These are phyloP conservation scores for Auriscalpium orientale DNA, from an alignment of 768 basidiomycete genomes.

Conservation along the genomic window DNA sequence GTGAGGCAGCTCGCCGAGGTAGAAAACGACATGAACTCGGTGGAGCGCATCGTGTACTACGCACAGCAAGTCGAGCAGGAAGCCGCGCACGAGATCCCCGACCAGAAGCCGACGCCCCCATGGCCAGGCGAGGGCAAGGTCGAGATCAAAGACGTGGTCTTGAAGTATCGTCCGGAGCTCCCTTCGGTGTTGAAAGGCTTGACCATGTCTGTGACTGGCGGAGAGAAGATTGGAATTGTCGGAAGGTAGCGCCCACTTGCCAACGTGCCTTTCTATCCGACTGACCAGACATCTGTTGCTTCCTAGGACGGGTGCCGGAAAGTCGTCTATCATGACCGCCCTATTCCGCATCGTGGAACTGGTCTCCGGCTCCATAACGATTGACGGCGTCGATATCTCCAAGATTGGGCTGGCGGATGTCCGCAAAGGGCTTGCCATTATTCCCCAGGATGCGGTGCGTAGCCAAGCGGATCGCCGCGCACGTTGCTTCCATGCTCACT, in stretches of 20 bases:
- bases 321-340: conserved; percentile 85
- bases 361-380: conserved; percentile 59
- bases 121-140: conserved; percentile 78
- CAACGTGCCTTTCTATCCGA: neutral
- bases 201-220: conserved; percentile 57
- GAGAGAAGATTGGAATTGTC: conserved; percentile 91
- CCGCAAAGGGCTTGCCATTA: conserved; percentile 62
- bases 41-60: conserved; percentile 80
- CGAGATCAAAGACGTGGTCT: conserved; percentile 65
- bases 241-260: conserved; percentile 37
- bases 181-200: conserved; percentile 80
- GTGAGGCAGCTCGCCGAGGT: conserved; percentile 76
- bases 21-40: conserved; percentile 89
- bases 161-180: conserved; percentile 84
- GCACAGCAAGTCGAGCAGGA: conserved; percentile 77
- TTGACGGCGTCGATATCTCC: conserved; percentile 83
- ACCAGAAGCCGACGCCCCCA: conserved; percentile 44
- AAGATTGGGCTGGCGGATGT: conserved; percentile 72
- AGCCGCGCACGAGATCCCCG: conserved; percentile 58
- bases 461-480: neutral
- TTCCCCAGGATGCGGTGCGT: conserved; percentile 76
- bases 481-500: neutral
- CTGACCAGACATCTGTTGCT: too few relatives aligned
- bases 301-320: conserved; percentile 69
- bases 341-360: conserved; percentile 83